Evolutionary conservation across 2,329 filamentous ascomycete species (phyloP).

Genomic region (Huntiella abstrusa): DNA sequence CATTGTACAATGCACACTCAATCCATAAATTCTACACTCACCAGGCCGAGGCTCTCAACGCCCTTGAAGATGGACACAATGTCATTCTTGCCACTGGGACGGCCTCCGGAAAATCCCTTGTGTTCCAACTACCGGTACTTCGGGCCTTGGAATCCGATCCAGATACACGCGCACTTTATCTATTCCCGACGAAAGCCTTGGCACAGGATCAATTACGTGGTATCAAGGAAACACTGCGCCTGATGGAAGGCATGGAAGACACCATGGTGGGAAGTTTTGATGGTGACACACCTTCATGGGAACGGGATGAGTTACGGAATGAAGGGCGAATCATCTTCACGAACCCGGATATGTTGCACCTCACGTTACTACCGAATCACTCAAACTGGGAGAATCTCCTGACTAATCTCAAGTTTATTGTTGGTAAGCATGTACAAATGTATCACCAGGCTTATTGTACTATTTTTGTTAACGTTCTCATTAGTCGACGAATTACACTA

Average conservation of each 20-base stretch:
- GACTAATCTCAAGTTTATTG: conserved; percentile 77
- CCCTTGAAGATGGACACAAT: conserved; percentile 60
- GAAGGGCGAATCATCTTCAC: conserved; percentile 89
- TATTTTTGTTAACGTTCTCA: not conserved
- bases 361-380: conserved; percentile 85
- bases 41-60: conserved; percentile 85
- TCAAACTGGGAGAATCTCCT: conserved; percentile 74
- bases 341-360: conserved; percentile 93
- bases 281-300: conserved; percentile 72
- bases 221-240: conserved; percentile 64
- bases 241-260: conserved; percentile 59
- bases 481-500: conserved; percentile 74
- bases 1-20: conserved; percentile 74
- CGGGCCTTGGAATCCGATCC: conserved; percentile 65
- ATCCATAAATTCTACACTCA: conserved; percentile 81
- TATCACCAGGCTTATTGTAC: not conserved
- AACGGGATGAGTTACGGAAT: conserved; percentile 64
- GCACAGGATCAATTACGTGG: conserved; percentile 88
- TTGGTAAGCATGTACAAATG: conserved; percentile 27
- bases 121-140: conserved; percentile 87
- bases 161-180: conserved; percentile 77
- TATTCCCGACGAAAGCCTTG: conserved; percentile 91
- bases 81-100: conserved; percentile 91
- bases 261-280: conserved; percentile 83
- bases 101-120: conserved; percentile 92